Percentiles rank a stretch among this genome's conserved stretches.
phyloP scores from a whole-genome alignment of 371 early-diverging fungal genomes.

The Mucor saturninus region DNA sequence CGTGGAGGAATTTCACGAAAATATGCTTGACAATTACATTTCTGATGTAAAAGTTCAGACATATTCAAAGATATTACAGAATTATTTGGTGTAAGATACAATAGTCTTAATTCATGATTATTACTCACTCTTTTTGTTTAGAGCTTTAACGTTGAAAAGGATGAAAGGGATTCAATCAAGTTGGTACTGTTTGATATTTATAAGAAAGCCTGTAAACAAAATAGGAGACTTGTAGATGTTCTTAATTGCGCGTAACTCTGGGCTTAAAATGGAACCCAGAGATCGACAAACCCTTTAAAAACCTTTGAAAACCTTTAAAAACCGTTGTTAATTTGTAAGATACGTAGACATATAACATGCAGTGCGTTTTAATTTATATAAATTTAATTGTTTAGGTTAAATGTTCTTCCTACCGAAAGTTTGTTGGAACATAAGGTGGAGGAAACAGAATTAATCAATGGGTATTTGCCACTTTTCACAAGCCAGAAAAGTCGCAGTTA shows the following conservation, averaged over 20 bases:
- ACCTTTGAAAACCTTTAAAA: too few species aligned
- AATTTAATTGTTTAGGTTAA: slow-evolving; percentile 20
- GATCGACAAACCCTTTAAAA: too few species aligned
- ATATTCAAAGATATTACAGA: slow-evolving; percentile 13
- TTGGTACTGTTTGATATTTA: slow-evolving; percentile 19
- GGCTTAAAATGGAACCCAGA: too few species aligned
- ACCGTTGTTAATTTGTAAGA: slow-evolving; percentile 25
- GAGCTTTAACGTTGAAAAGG: slow-evolving; percentile 16
- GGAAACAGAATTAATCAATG: slow-evolving; percentile 15
- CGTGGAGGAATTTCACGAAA: slow-evolving; percentile 15
- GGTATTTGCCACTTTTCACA: slow-evolving; percentile 19
- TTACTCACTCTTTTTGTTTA: slow-evolving; percentile 21
- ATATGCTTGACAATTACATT: slow-evolving; percentile 14
- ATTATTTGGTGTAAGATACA: slow-evolving; percentile 21
- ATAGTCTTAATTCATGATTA: slow-evolving; percentile 13
- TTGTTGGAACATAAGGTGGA: slow-evolving; percentile 17
- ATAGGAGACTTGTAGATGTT: slow-evolving; percentile 18
- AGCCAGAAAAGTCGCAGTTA: slow-evolving; percentile 11
- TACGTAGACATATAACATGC: slow-evolving; percentile 17
- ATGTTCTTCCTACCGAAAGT: slow-evolving; percentile 16
- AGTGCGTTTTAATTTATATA: slow-evolving; percentile 19
- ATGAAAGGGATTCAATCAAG: slow-evolving; percentile 21
- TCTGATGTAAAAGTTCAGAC: slow-evolving; percentile 17
- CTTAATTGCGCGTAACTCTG: too few species aligned
- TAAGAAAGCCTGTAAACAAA: slow-evolving; percentile 18